Evolutionary conservation across 2,329 filamentous ascomycete species (phyloP).

Genomic region (Xylariaceae sp.): DNA sequence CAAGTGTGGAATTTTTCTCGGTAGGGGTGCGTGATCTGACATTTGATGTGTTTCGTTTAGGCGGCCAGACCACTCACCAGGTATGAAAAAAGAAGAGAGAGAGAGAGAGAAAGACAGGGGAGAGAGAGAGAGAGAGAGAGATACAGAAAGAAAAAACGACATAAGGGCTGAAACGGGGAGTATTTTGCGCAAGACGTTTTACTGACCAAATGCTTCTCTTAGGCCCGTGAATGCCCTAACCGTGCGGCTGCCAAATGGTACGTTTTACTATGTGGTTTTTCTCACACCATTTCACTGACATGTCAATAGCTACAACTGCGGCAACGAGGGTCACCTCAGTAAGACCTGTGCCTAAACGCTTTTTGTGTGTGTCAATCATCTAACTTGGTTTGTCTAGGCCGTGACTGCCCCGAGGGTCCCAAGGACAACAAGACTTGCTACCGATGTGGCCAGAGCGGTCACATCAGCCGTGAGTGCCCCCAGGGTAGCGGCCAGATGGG

Average conservation of each 20-base stretch:
- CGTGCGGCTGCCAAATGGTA: conserved; percentile 79
- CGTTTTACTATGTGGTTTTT: conserved; percentile 31
- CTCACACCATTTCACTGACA: conserved; percentile 15
- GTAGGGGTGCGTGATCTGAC: conserved; percentile 26
- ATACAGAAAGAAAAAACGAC: conserved; percentile 10
- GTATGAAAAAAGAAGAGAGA: conserved; percentile 43
- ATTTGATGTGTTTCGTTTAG: conserved; percentile 39
- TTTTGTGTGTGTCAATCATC: conserved; percentile 9
- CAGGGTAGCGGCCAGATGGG: conserved; percentile 43
- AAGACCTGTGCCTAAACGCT: conserved; percentile 35
- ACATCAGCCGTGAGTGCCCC: conserved; percentile 86
- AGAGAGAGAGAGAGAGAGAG: background rate
- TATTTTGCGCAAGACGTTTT: conserved; percentile 14
- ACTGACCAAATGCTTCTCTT: conserved; percentile 26
- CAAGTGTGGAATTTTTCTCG: conserved; percentile 11
- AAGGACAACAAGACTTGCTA: conserved; percentile 81
- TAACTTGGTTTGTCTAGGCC: conserved; percentile 48
- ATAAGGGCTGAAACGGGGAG: conserved; percentile 5
- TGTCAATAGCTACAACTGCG: conserved; percentile 35
- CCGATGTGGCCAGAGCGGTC: conserved; percentile 75
- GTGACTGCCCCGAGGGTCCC: conserved; percentile 82
- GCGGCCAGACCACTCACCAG: conserved; percentile 70
- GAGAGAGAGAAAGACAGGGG: background rate
- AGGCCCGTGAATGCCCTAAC: conserved; percentile 83
- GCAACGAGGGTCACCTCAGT: conserved; percentile 71